Conservation (phyloP, 176 grass and related monocot species). For the Triticum urartu region DNA sequence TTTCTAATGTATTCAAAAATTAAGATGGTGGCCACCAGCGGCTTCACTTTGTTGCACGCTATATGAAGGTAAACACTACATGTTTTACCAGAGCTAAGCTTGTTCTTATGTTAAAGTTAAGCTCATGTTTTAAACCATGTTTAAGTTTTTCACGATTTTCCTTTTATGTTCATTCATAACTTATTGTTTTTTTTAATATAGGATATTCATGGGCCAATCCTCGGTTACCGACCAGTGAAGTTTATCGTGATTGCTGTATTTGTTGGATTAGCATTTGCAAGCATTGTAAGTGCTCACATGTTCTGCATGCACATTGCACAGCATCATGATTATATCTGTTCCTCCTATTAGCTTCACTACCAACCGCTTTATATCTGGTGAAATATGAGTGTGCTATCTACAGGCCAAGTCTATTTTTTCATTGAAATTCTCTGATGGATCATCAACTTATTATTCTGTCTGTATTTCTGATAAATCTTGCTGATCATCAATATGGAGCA, state of each 20-base stretch:
- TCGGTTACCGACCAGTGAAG: conserved; percentile 71
- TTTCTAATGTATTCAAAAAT: conserved; percentile 37
- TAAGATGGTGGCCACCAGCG: conserved; percentile 44
- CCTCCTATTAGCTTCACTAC: conserved; percentile 10
- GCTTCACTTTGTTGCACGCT: conserved; percentile 66
- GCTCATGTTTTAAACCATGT: conserved; percentile 11
- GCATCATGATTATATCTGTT: conserved; percentile 22
- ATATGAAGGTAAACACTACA: conserved; percentile 74
- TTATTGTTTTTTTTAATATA: conserved; percentile 28
- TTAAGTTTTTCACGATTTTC: conserved; percentile 14
- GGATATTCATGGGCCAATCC: conserved; percentile 82
- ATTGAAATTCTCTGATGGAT: conserved; percentile 20
- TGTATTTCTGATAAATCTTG: conserved; percentile 19
- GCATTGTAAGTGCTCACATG: conserved; percentile 72
- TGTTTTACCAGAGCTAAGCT: conserved; percentile 13
- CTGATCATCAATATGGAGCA: conserved; percentile 17
- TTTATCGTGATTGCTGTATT: conserved; percentile 69
- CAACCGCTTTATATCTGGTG: background rate
- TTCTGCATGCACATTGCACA: background rate
- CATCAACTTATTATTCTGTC: background rate
- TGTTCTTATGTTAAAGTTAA: background rate
- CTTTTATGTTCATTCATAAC: conserved; percentile 27
- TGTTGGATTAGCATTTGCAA: conserved; percentile 81
- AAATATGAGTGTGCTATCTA: conserved; percentile 12
- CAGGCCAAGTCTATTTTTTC: conserved; percentile 1